Conservation (phyloP, 257 asterid genomes). For the Penstemon barbatus region DNA sequence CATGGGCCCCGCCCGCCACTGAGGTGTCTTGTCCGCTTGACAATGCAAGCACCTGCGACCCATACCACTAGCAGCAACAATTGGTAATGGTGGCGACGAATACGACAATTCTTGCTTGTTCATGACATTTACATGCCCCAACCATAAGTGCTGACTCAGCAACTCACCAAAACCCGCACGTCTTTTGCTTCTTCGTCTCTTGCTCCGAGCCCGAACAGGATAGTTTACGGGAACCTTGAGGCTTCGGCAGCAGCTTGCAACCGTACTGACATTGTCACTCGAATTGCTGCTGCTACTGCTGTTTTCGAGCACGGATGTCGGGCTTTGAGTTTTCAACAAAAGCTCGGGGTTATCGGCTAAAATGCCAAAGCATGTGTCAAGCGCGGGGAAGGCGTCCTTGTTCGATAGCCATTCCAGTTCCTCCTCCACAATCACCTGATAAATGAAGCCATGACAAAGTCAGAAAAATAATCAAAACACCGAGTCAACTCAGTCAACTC, state of each 20-base stretch:
- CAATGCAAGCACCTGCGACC: slow-evolving; percentile 83
- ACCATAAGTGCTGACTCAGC: not conserved
- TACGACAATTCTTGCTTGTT: not conserved
- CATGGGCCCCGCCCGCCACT: slow-evolving; percentile 86
- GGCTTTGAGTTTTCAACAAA: slow-evolving; percentile 42
- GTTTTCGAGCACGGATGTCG: slow-evolving; percentile 46
- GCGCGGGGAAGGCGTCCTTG: slow-evolving; percentile 47
- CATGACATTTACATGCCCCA: too few relatives aligned
- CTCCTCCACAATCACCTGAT: slow-evolving; percentile 38
- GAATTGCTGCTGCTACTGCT: slow-evolving; percentile 38
- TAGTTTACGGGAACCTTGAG: slow-evolving; percentile 49
- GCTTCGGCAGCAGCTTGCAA: slow-evolving; percentile 53
- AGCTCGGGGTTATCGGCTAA: slow-evolving; percentile 32
- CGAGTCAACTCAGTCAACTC: too few relatives aligned
- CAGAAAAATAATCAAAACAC: not conserved
- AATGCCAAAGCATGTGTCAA: slow-evolving; percentile 44
- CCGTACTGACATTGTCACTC: slow-evolving; percentile 29
- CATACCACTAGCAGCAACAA: slow-evolving; percentile 29
- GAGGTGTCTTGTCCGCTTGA: slow-evolving; percentile 77
- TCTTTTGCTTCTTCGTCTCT: slow-evolving; percentile 32
- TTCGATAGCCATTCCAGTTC: slow-evolving; percentile 54
- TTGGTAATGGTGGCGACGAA: slow-evolving; percentile 18
- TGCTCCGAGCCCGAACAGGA: slow-evolving; percentile 65
- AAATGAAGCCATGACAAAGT: slow-evolving; percentile 2
- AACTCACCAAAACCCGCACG: slow-evolving; percentile 28